phyloP scores from a whole-genome alignment of 2,329 filamentous ascomycete genomes.

The Coniochaeta ligniaria region DNA sequence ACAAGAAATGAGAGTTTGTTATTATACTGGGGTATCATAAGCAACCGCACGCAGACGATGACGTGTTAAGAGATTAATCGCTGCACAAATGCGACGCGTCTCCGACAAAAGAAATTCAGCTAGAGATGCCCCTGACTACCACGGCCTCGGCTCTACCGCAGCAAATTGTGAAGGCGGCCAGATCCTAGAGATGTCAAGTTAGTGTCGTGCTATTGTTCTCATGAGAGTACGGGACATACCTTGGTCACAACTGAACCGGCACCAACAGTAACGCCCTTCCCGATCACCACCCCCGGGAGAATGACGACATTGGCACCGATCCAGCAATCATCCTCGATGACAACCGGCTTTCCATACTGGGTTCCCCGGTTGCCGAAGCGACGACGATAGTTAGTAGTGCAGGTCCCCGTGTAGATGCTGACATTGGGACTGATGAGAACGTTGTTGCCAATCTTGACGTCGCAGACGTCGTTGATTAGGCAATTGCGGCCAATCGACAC shows the following conservation, averaged over 20 bases:
- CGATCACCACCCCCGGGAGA: constrained; percentile 72
- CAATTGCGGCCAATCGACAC: constrained; percentile 80
- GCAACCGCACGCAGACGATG: background rate
- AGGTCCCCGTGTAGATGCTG: constrained; percentile 71
- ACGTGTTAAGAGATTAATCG: background rate
- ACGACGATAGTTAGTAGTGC: constrained; percentile 65
- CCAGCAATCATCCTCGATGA: constrained; percentile 81
- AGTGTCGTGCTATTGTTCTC: background rate
- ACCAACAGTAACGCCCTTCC: constrained; percentile 70
- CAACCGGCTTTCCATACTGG: constrained; percentile 63
- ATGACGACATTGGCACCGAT: constrained; percentile 72
- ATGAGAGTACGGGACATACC: constrained; percentile 26
- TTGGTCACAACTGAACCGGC: constrained; percentile 83
- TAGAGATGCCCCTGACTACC: background rate
- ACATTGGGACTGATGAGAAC: constrained; percentile 77
- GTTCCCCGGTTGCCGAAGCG: constrained; percentile 68
- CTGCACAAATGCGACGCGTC: background rate
- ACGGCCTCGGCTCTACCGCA: constrained; percentile 2
- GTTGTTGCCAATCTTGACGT: constrained; percentile 73
- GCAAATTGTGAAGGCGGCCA: constrained; percentile 17
- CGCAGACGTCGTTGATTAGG: constrained; percentile 77
- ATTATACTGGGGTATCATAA: constrained; percentile 5
- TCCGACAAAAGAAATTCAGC: constrained; percentile 1
- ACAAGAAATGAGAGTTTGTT: background rate
- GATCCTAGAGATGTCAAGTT: constrained; percentile 9